Evolutionary conservation across 495 filamentous ascomycete species (phyloP).

Genomic region (Oleoguttula mirabilis): DNA sequence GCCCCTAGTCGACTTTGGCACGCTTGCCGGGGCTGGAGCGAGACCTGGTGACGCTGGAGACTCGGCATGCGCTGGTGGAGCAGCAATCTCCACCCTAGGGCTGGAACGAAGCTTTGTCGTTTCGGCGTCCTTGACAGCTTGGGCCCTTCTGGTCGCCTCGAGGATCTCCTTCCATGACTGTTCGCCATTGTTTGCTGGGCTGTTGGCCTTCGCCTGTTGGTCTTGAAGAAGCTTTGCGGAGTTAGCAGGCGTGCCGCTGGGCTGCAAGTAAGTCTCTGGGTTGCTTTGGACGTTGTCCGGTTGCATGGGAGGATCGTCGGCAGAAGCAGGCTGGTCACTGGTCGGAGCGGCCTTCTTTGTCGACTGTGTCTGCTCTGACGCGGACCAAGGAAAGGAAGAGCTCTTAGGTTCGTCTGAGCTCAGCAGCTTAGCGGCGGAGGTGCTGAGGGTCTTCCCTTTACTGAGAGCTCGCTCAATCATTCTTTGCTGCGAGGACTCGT

Average conservation of each 20-base stretch:
- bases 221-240: not conserved
- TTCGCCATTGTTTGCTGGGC: not conserved
- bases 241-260: not conserved
- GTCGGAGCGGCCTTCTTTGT: not conserved
- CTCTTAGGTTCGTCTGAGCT: slow-evolving; percentile 1
- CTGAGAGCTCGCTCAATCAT: slow-evolving; percentile 4
- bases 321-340: not conserved
- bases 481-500: slow-evolving; percentile 1
- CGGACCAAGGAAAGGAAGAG: slow-evolving; percentile 12
- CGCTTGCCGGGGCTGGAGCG: not conserved
- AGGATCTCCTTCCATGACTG: not conserved
- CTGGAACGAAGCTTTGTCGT: not conserved
- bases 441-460: not conserved
- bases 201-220: not conserved
- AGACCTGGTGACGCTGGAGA: not conserved
- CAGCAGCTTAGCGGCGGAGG: not conserved
- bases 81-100: slow-evolving; percentile 10
- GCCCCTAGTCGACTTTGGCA: not conserved
- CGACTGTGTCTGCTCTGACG: slow-evolving; percentile 4
- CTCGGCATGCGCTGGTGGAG: too few relatives aligned
- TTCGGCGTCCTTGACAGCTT: too few relatives aligned
- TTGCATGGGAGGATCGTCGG: not conserved
- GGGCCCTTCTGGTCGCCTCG: not conserved
- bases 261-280: not conserved
- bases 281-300: not conserved